Conservation (phyloP, 192 early-diverging fungal species). For the Linnemannia exigua region DNA sequence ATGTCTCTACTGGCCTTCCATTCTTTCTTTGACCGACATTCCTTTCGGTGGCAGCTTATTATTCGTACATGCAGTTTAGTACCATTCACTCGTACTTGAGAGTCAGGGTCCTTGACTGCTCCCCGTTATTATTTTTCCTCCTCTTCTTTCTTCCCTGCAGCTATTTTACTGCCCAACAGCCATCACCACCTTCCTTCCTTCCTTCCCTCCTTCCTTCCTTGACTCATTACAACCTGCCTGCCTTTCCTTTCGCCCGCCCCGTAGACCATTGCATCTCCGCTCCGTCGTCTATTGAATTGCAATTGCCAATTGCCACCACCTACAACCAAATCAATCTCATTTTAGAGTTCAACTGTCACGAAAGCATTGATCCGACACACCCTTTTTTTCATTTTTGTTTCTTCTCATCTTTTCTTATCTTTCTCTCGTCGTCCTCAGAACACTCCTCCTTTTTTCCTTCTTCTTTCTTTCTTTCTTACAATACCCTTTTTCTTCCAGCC, state of each 20-base stretch:
- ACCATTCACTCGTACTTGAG: too few species aligned
- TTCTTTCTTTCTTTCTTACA: not conserved
- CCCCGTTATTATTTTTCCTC: constrained; percentile 5
- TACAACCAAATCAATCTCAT: not conserved
- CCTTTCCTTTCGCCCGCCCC: not conserved
- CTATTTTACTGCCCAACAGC: too few species aligned
- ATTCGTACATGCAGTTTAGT: too few species aligned
- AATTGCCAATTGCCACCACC: not conserved
- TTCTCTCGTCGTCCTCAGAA: not conserved
- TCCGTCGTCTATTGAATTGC: not conserved
- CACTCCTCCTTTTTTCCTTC: not conserved
- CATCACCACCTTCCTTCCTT: not conserved
- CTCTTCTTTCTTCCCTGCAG: not conserved
- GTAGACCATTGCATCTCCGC: constrained; percentile 7
- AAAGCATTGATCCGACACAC: not conserved
- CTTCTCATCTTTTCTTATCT: not conserved
- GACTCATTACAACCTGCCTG: not conserved
- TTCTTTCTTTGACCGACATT: not conserved
- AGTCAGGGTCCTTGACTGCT: not conserved
- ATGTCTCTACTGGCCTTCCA: not conserved
- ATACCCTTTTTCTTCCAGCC: constrained; percentile 4
- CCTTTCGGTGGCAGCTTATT: too few species aligned
- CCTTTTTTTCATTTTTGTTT: not conserved
- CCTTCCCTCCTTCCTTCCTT: not conserved
- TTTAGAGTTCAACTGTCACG: constrained; percentile 8